Evolutionary conservation across 306 rosid genomes (phyloP), one percentile per base, ranked within the genome.

Genomic region (Begonia masoniana): DNA sequence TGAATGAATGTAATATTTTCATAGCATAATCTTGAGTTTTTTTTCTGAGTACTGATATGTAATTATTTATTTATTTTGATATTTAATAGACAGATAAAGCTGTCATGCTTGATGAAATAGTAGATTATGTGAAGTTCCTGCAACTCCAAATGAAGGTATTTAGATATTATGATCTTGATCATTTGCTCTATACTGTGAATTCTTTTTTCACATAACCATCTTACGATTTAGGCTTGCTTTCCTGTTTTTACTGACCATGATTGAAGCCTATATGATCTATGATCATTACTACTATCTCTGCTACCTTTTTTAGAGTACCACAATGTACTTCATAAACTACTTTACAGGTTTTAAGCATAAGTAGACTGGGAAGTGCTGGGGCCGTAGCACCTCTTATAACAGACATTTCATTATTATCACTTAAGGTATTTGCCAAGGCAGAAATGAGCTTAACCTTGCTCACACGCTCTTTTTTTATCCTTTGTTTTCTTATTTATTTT

Each of bases 341-440:
- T 63, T 65, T 74, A 62, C 80, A 88, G 97, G 97, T 88, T 72
- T 73, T 88, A 76, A 88, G 97, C 88, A 82, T 88, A 95, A 88
- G 97, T 66, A 76, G 97, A 78, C 67, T 88, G 79, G 95, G 97
- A 21, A 95, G 97, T 74, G 95, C 95, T 45, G 95, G 95, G 68
- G 97, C 97, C 10, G 97, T 88, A 51, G 97, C 97, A 23, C 97
- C 95, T 68, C 84, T 85, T 49, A 95, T 85, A 69, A 84, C 89
- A 23, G 97, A 88, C 54, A 78, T 85, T 63, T 94, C 95, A 72
- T 78, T 85, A 78, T 82, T 93, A 17, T 84, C 97, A 13, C 84
- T 85, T 35, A 89, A 88, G 97, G 97, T 88, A 66, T 62, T 67
- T 7, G 57, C 60, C 62, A 45, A 58, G 42, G 19, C 46, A 48